Conservation (phyloP, 2,329 filamentous ascomycete species). For the Acarospora socialis region DNA sequence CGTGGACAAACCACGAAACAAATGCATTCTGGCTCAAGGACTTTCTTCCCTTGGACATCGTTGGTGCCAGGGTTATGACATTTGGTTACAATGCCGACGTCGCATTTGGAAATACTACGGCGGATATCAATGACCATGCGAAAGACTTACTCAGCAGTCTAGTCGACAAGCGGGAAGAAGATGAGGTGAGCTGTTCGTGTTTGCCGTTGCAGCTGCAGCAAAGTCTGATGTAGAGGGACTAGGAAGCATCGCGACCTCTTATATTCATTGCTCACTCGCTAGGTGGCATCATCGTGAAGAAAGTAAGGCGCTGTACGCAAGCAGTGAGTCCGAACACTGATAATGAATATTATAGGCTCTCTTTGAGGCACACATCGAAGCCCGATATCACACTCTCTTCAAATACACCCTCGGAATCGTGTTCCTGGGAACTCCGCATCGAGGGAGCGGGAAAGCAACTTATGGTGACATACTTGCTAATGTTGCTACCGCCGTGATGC, state of each 20-base stretch:
- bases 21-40: slow-evolving; percentile 8
- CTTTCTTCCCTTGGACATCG: slow-evolving; percentile 5
- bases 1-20: slow-evolving; percentile 6
- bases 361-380: slow-evolving; percentile 1
- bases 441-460: slow-evolving; percentile 12
- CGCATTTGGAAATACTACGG: slow-evolving; percentile 7
- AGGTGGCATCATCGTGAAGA: slow-evolving; percentile 8
- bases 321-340: background rate
- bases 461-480: slow-evolving; percentile 20
- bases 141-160: slow-evolving; percentile 4
- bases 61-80: slow-evolving; percentile 4
- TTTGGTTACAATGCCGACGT: slow-evolving; percentile 7
- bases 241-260: slow-evolving; percentile 4
- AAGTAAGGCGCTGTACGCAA: background rate
- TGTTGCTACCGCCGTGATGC: slow-evolving; percentile 20
- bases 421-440: slow-evolving; percentile 3
- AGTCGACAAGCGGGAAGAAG: slow-evolving; percentile 7
- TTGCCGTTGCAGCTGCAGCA: no score
- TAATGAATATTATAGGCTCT: slow-evolving; percentile 1
- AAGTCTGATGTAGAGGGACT: no score
- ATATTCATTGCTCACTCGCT: slow-evolving; percentile 6
- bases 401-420: slow-evolving; percentile 1
- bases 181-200: background rate
- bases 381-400: slow-evolving; percentile 2
- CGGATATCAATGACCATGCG: slow-evolving; percentile 4